Evolutionary conservation across 108 stramenopile species (phyloP).

Genomic region (Chaetoceros muelleri): DNA sequence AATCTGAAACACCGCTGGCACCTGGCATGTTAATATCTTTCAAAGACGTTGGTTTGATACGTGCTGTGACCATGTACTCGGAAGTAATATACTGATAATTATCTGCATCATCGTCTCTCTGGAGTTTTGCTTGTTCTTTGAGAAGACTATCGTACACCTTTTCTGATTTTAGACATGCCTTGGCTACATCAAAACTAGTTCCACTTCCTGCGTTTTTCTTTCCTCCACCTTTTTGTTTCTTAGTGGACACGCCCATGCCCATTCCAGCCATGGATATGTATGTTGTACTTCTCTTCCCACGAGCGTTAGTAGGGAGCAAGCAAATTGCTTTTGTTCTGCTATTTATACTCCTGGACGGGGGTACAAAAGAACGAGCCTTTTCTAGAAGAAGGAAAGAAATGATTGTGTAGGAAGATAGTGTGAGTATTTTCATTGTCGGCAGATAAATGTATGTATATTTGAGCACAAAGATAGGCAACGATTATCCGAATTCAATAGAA

Average conservation of each 20-base stretch:
- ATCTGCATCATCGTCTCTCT: constrained; percentile 14
- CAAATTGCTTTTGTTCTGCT: too few species aligned
- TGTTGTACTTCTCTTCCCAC: too few species aligned
- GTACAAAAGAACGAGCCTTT: too few species aligned
- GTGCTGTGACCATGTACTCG: constrained; percentile 59
- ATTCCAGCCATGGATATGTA: constrained; percentile 14
- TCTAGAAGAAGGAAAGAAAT: too few species aligned
- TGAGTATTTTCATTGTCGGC: too few species aligned
- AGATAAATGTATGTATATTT: too few species aligned
- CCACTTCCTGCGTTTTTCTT: constrained; percentile 15
- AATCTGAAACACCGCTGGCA: constrained; percentile 35
- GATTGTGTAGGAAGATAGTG: too few species aligned
- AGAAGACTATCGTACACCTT: constrained; percentile 56
- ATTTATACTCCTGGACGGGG: too few species aligned
- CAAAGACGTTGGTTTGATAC: constrained; percentile 13
- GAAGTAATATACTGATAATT: constrained; percentile 18
- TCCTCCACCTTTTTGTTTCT: constrained; percentile 17
- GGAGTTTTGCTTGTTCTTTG: constrained; percentile 28
- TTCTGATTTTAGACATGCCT: constrained; percentile 43
- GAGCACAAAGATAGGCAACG: too few species aligned
- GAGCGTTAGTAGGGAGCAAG: too few species aligned
- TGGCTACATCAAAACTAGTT: constrained; percentile 45
- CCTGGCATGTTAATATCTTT: constrained; percentile 1
- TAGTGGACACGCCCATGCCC: constrained; percentile 34
- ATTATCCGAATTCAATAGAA: too few species aligned